Evolutionary conservation across 2,329 filamentous ascomycete genomes (phyloP).

Genomic region (Diaporthe ampelina): DNA sequence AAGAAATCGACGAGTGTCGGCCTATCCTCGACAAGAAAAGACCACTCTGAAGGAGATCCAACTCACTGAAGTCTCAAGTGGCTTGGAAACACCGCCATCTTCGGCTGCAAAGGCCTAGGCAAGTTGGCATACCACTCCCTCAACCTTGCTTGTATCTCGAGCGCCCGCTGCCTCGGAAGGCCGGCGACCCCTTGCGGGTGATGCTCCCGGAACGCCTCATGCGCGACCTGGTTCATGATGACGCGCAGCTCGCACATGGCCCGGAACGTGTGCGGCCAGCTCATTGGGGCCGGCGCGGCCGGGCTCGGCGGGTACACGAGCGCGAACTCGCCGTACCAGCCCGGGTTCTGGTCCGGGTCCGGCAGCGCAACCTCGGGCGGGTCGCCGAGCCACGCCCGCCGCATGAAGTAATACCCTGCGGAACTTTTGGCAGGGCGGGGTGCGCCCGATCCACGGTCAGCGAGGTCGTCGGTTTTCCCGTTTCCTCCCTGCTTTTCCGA

Average conservation of each 20-base stretch:
- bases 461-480: too few species aligned
- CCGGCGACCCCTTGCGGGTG: background rate
- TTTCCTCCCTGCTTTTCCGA: too few species aligned
- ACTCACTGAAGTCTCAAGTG: conserved; percentile 14
- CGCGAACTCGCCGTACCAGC: conserved; percentile 3
- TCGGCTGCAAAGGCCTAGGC: background rate
- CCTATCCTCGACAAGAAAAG: too few species aligned
- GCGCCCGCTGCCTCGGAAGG: background rate
- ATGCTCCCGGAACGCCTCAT: conserved; percentile 1
- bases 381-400: conserved; percentile 4
- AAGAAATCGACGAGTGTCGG: too few species aligned
- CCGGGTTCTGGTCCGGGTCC: background rate
- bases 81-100: background rate
- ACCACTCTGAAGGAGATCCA: too few species aligned
- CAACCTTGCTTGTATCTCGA: background rate
- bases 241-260: conserved; percentile 11
- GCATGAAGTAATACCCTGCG: conserved; percentile 17
- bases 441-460: too few species aligned
- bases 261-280: conserved; percentile 19
- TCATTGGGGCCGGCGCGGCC: background rate
- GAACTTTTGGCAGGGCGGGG: background rate
- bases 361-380: background rate
- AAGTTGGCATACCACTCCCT: background rate
- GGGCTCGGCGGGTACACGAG: background rate
- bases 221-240: conserved; percentile 3